Percentiles rank a stretch among this genome's conserved stretches.
phyloP scores from a whole-genome alignment of 129 eudicot species.

The Gnaphalium uliginosum region DNA sequence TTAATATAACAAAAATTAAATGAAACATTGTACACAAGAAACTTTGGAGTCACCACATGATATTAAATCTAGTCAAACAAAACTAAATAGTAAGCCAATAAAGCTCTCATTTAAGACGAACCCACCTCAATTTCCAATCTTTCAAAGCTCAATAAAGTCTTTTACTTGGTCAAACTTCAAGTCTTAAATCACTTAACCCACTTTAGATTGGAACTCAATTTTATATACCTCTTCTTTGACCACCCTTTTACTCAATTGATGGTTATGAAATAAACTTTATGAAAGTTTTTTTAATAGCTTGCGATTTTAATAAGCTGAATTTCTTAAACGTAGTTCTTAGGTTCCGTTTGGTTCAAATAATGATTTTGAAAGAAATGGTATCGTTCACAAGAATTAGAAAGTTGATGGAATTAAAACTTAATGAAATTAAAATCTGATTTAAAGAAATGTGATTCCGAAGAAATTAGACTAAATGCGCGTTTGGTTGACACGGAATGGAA shows the following conservation, averaged over 20 bases:
- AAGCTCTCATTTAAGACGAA: slow-evolving; percentile 22
- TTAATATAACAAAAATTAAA: not conserved
- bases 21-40: slow-evolving; percentile 16
- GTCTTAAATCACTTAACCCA: not conserved
- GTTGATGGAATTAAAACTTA: too few species aligned
- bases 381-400: too few species aligned
- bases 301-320: too few species aligned
- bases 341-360: too few species aligned
- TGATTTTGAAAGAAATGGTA: too few species aligned
- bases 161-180: slow-evolving; percentile 14
- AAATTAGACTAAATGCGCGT: too few species aligned
- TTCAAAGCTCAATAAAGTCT: slow-evolving; percentile 21
- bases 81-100: slow-evolving; percentile 10
- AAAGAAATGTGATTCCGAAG: too few species aligned
- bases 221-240: not conserved
- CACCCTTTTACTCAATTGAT: not conserved
- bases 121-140: slow-evolving; percentile 20
- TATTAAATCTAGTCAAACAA: slow-evolving; percentile 28
- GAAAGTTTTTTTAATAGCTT: not conserved
- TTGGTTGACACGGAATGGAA: too few species aligned
- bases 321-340: too few species aligned
- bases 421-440: too few species aligned
- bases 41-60: slow-evolving; percentile 16
- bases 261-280: not conserved
- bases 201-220: not conserved